A percentile compares a stretch with the other conserved stretches of the same genome.
phyloP scores from a whole-genome alignment of 495 filamentous ascomycete species.

The Lichenothelia convexa region DNA sequence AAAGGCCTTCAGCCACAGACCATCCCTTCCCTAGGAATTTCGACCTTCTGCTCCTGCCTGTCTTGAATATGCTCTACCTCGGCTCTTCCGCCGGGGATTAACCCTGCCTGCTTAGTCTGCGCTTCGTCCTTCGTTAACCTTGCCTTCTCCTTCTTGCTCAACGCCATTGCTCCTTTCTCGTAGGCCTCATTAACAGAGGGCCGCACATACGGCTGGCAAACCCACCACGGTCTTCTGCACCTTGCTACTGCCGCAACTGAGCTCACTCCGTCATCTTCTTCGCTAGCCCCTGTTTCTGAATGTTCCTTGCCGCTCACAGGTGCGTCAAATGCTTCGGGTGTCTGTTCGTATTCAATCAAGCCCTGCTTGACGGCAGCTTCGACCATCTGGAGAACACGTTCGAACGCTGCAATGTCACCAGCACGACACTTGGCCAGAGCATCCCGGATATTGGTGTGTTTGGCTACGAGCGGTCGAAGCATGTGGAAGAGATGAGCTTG shows the following conservation, averaged over 20 bases:
- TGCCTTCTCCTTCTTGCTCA: constrained; percentile 37
- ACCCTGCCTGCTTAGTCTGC: constrained; percentile 19
- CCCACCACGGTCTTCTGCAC: constrained; percentile 73
- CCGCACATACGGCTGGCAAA: constrained; percentile 79
- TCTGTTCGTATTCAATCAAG: constrained; percentile 49
- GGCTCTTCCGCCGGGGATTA: constrained; percentile 8
- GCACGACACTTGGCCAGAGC: constrained; percentile 46
- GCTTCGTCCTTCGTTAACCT: constrained; percentile 11
- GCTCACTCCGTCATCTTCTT: constrained; percentile 25
- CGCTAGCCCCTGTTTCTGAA: constrained; percentile 1
- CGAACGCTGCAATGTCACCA: constrained; percentile 52
- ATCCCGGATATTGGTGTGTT: constrained; percentile 66
- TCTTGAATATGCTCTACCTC: constrained; percentile 10
- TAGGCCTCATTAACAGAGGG: constrained; percentile 80
- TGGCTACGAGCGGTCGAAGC: constrained; percentile 57
- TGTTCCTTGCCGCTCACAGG: too few relatives aligned
- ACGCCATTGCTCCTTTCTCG: constrained; percentile 54
- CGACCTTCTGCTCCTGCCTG: constrained; percentile 14
- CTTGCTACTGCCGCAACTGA: constrained; percentile 48
- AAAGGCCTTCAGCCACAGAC: too few relatives aligned
- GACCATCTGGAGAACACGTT: constrained; percentile 45
- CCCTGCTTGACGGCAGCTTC: constrained; percentile 56
- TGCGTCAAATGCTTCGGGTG: constrained; percentile 11
- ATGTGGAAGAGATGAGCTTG: constrained; percentile 90
- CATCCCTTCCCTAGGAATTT: constrained; percentile 24